phyloP scores from a whole-genome alignment of 331 rosid genomes.

The Malus hybrid region DNA sequence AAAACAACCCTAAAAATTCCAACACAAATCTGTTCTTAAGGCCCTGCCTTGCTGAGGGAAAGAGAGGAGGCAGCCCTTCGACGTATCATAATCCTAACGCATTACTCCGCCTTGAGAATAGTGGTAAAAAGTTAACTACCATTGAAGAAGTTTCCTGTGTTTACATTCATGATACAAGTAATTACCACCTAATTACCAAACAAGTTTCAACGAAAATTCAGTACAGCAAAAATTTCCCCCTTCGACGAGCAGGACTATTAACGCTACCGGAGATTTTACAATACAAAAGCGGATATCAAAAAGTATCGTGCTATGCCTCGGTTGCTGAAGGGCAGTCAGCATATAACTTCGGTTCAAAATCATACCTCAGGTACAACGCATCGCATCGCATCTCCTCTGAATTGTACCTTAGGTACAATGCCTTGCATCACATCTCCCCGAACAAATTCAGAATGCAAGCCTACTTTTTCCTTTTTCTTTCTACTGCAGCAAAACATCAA shows the following conservation, averaged over 20 bases:
- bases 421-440: too few species aligned
- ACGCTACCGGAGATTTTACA: background rate
- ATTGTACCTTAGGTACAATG: too few species aligned
- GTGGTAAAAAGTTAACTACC: background rate
- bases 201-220: background rate
- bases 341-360: background rate
- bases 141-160: background rate
- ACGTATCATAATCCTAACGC: too few species aligned
- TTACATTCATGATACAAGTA: background rate
- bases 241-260: background rate
- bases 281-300: background rate
- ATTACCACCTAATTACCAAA: background rate
- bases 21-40: constrained; percentile 11
- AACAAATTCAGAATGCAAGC: background rate
- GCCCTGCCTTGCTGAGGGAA: constrained; percentile 14
- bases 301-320: background rate
- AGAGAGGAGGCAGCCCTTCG: constrained; percentile 5
- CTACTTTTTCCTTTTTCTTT: too few species aligned
- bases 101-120: too few species aligned
- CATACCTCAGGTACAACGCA: too few species aligned
- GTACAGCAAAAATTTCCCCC: too few species aligned
- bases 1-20: background rate
- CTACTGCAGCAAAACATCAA: constrained; percentile 14
- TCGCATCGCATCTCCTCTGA: too few species aligned
- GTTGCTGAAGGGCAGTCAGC: background rate